Conservation (phyloP, 2,329 filamentous ascomycete species). For the Gaeumannomyces sp. region DNA sequence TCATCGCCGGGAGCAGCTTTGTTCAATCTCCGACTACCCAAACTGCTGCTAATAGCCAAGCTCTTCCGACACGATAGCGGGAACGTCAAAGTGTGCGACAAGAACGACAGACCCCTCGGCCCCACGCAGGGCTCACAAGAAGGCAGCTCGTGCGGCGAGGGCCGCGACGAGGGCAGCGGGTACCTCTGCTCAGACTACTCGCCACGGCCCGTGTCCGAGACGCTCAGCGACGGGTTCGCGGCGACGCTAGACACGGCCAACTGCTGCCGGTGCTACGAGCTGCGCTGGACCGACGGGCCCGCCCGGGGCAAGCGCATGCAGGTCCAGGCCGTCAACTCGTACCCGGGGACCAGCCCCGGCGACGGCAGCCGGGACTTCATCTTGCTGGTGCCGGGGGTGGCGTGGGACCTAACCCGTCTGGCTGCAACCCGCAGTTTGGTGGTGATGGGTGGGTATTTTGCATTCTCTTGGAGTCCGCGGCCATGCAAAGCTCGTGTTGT, state of each 20-base stretch:
- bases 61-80: constrained; percentile 9
- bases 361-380: constrained; percentile 12
- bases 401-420: constrained; percentile 11
- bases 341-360: constrained; percentile 13
- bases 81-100: constrained; percentile 16
- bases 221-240: constrained; percentile 17
- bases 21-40: not conserved
- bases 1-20: no score
- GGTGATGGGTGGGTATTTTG: constrained; percentile 10
- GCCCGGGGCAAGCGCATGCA: constrained; percentile 16
- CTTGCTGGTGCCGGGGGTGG: constrained; percentile 14
- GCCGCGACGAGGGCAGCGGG: constrained; percentile 12
- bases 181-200: constrained; percentile 17
- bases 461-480: not conserved
- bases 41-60: not conserved
- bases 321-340: constrained; percentile 17
- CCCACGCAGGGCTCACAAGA: constrained; percentile 9
- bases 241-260: constrained; percentile 15
- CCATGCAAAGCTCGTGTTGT: not conserved
- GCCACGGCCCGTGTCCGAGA: constrained; percentile 13
- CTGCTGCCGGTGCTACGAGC: constrained; percentile 20
- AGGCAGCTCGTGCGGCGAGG: constrained; percentile 12
- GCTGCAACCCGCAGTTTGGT: constrained; percentile 13
- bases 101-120: constrained; percentile 14
- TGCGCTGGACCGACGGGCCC: constrained; percentile 16